These are phyloP conservation scores for Ascobolus immersus DNA, from an alignment of 495 filamentous ascomycete species.

Conservation along the genomic window DNA sequence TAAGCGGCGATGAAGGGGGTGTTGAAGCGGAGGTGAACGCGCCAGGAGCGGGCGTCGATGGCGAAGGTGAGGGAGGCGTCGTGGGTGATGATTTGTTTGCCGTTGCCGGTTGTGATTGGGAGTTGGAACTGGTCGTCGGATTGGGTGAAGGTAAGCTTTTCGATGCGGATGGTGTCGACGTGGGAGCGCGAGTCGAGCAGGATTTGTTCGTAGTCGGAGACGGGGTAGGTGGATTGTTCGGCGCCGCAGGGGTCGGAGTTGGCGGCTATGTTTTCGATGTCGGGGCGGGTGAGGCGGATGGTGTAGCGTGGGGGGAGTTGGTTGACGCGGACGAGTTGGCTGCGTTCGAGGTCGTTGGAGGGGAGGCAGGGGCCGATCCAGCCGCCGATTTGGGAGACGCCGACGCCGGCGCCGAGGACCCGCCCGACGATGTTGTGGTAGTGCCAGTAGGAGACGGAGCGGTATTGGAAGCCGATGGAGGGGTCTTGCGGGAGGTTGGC, in stretches of 20 bases:
- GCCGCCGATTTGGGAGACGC: conserved; percentile 38
- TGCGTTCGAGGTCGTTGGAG: conserved; percentile 31
- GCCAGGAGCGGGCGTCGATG: conserved; percentile 29
- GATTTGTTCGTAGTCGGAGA: conserved; percentile 34
- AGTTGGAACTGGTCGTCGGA: conserved; percentile 8
- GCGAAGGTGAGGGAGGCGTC: conserved; percentile 43
- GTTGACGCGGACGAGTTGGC: conserved; percentile 36
- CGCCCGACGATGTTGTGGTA: conserved; percentile 43
- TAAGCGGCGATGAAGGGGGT: conserved; percentile 39
- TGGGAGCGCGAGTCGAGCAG: conserved; percentile 18
- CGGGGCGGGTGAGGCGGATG: conserved; percentile 23
- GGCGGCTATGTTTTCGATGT: conserved; percentile 31
- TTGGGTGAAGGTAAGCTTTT: conserved; percentile 30
- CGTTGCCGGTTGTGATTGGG: conserved; percentile 7
- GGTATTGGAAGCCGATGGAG: conserved; percentile 45
- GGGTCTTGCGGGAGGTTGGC: conserved; percentile 33
- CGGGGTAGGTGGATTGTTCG: conserved; percentile 28
- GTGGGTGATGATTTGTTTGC: conserved; percentile 18
- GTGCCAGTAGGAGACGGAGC: conserved; percentile 44
- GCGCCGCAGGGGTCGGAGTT: conserved; percentile 41
- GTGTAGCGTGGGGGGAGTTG: conserved; percentile 22
- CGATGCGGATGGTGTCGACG: conserved; percentile 35
- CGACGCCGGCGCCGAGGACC: conserved; percentile 45
- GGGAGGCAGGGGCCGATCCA: conserved; percentile 46
- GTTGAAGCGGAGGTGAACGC: conserved; percentile 34